These are phyloP conservation scores for Hypericum perforatum DNA, from an alignment of 345 rosid species.

Conservation along the genomic window DNA sequence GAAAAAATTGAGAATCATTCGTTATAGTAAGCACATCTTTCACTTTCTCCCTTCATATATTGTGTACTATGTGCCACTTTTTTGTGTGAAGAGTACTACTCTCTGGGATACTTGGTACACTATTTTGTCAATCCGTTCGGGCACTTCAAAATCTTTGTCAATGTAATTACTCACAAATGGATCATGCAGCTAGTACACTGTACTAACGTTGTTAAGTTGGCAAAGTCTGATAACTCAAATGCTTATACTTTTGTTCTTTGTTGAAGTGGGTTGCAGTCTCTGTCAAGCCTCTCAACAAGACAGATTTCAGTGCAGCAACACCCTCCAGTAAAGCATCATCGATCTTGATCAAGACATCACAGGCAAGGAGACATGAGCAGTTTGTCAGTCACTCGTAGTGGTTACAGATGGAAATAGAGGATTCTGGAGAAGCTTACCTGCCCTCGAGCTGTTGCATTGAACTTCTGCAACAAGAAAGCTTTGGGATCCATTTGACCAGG, in stretches of 20 bases:
- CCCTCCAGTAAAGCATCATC: conserved; percentile 66
- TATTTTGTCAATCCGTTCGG: no score
- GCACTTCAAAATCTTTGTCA: no score
- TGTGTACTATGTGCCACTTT: no score
- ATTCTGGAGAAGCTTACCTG: conserved; percentile 32
- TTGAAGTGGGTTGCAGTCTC: conserved; percentile 61
- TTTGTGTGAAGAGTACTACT: no score
- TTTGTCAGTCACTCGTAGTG: neutral
- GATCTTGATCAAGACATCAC: conserved; percentile 34
- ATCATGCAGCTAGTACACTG: no score
- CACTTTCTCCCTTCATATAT: no score
- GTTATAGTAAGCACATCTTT: no score
- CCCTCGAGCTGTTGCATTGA: conserved; percentile 48
- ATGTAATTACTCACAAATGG: no score
- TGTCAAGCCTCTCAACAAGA: conserved; percentile 64
- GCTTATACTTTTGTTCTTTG: conserved; percentile 75
- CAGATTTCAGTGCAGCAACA: conserved; percentile 48
- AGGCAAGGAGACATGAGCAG: neutral
- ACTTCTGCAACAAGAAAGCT: conserved; percentile 82
- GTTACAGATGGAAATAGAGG: neutral
- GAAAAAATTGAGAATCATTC: no score
- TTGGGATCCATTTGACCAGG: conserved; percentile 98
- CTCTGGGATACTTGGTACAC: no score
- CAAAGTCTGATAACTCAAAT: conserved; percentile 46
- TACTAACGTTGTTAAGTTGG: conserved; percentile 22